Base-by-base conservation (phyloP, 176 grass and related monocot species). In the Eragrostis curvula region DNA sequence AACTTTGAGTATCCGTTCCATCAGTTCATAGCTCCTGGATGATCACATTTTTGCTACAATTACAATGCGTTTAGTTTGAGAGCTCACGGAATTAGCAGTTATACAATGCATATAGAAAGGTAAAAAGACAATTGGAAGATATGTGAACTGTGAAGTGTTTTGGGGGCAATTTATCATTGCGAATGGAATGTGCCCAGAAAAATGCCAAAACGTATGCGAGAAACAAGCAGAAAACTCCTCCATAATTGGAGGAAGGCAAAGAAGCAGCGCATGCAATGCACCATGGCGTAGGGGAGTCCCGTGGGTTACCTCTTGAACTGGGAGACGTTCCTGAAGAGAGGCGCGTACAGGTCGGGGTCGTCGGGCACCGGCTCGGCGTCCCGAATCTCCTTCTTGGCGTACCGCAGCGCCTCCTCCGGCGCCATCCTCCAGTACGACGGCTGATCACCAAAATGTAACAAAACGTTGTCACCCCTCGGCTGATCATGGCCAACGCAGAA, bases 321-420 rank as follows among this genome's bases (percentile, higher is more conserved):
- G 59, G 95, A 97, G 10, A 97, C 80, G 71, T 97, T 94, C 62
- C 83, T 92, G 92, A 97, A 97, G 57, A 97, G 82, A 6, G 95
- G 83, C 72, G 88, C 68, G 64, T 90, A 83, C 18, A 97, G 95
- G 74, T 92, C 87, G 1, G 85, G 73, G 85, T 94, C 92, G 47
- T 90, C 83, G 20, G 25, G 8, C 68, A 94, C 81, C 30, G 68
- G 24, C 24, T 68, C 73, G 42, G 87, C 90, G 69, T 49, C 73
- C 30, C 69, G 79, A 28, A 94, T 97, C 67, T 97, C 88, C 82
- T 71, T 90, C 76, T 88, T 94, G 14, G 95, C 89, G 70, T 90
- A 85, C 67, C 68, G 76, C 55, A 97, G 85, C 44, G 90, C 90
- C 39, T 88, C 93, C 69, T 90, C 87, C 2, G 93, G 90, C 58